These are phyloP conservation scores for Blastobotrys apis DNA, from an alignment of 1,139 yeast species.

Conservation along the genomic window DNA sequence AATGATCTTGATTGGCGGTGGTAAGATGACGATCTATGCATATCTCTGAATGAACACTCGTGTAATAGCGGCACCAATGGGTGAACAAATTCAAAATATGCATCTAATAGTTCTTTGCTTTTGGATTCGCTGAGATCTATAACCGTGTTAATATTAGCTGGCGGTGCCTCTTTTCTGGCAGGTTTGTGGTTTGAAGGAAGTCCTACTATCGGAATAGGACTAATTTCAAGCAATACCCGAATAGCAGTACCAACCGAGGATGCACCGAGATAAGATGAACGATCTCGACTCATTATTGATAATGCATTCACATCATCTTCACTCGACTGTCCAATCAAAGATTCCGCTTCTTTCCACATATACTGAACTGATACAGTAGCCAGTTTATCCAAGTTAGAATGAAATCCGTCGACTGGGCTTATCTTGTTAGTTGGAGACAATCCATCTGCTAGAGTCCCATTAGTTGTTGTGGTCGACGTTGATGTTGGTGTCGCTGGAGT, in stretches of 20 bases:
- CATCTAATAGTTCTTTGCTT: background rate
- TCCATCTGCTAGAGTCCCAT: background rate
- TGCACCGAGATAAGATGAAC: background rate
- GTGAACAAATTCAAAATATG: background rate
- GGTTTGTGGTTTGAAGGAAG: background rate
- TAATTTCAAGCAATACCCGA: background rate
- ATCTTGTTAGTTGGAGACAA: too few species aligned
- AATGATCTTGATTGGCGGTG: background rate
- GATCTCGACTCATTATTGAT: background rate
- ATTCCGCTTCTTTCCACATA: background rate
- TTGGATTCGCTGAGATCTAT: background rate
- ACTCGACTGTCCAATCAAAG: background rate
- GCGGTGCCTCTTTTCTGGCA: background rate
- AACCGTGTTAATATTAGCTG: background rate
- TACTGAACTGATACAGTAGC: background rate
- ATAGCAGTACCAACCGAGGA: background rate
- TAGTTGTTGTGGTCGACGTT: background rate
- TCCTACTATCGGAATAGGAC: background rate
- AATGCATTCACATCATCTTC: conserved; percentile 1
- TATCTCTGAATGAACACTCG: background rate
- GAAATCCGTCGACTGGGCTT: too few species aligned
- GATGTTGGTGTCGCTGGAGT: background rate
- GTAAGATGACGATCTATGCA: too few species aligned
- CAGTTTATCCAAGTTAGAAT: background rate
- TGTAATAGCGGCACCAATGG: background rate